phyloP scores from a whole-genome alignment of 345 rosid genomes.

The Dovyalis caffra region DNA sequence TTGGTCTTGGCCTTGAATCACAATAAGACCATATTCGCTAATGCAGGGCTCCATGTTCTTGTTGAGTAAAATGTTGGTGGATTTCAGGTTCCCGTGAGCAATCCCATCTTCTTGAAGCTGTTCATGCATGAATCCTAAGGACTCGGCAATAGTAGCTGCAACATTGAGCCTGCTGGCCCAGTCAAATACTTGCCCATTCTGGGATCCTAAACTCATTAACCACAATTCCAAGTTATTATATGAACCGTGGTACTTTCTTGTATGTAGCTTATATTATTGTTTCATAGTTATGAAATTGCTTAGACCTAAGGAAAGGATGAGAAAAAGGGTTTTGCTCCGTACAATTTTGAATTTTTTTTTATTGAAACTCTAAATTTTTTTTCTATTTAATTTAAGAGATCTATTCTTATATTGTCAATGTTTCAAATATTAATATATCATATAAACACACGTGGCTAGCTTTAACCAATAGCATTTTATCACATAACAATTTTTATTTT shows the following conservation, averaged over 20 bases:
- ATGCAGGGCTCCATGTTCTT: slow-evolving; percentile 48
- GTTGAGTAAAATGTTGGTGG: slow-evolving; percentile 53
- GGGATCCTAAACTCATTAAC: slow-evolving; percentile 35
- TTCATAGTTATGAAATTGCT: no score
- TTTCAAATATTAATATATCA: no score
- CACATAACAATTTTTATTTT: no score
- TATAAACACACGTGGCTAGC: no score
- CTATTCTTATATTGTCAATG: no score
- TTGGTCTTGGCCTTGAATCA: slow-evolving; percentile 25
- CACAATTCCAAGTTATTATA: not conserved
- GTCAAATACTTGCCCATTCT: slow-evolving; percentile 34
- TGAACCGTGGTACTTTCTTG: not conserved
- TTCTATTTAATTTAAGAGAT: no score
- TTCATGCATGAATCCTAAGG: slow-evolving; percentile 46
- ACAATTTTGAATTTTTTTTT: no score
- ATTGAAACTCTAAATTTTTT: no score
- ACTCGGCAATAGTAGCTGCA: slow-evolving; percentile 41
- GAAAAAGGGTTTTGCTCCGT: no score
- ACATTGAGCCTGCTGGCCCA: slow-evolving; percentile 53
- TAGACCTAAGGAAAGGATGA: no score
- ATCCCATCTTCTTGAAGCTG: slow-evolving; percentile 40
- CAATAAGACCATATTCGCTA: slow-evolving; percentile 60
- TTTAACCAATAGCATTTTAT: no score
- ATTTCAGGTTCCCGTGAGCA: slow-evolving; percentile 67
- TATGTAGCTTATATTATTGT: no score